These are phyloP conservation scores for Pulveroboletus sp. DNA, from an alignment of 768 basidiomycete genomes.

Conservation along the genomic window DNA sequence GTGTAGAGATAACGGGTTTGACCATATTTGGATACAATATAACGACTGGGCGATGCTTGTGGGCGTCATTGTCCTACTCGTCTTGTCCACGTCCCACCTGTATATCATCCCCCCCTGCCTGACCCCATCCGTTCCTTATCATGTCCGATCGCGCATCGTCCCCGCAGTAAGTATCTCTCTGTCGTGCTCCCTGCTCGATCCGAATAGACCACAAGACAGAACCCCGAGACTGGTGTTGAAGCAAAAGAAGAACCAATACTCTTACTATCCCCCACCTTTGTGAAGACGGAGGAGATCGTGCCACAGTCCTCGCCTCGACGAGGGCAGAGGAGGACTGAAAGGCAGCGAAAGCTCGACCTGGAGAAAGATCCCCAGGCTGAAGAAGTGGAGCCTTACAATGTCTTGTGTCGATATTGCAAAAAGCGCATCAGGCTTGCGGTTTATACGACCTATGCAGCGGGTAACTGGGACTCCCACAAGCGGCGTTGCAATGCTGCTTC, in stretches of 20 bases:
- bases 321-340: slow-evolving; percentile 23
- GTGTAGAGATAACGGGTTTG: slow-evolving; percentile 16
- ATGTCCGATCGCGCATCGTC: slow-evolving; percentile 25
- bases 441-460: slow-evolving; percentile 36
- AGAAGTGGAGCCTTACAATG: slow-evolving; percentile 47
- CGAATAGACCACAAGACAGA: slow-evolving; percentile 16
- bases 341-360: slow-evolving; percentile 49
- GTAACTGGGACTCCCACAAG: slow-evolving; percentile 56
- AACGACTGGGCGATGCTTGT: neutral
- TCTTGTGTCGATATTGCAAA: slow-evolving; percentile 57
- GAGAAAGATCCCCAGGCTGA: slow-evolving; percentile 51
- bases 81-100: slow-evolving; percentile 4
- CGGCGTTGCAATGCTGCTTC: slow-evolving; percentile 42
- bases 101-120: slow-evolving; percentile 10
- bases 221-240: neutral
- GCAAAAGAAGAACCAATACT: slow-evolving; percentile 13
- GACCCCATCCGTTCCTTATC: slow-evolving; percentile 29
- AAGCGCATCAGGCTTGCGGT: slow-evolving; percentile 57
- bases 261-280: slow-evolving; percentile 7
- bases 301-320: slow-evolving; percentile 9
- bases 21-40: slow-evolving; percentile 19
- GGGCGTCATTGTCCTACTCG: slow-evolving; percentile 10
- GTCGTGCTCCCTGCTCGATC: neutral
- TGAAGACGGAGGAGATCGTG: neutral
- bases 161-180: slow-evolving; percentile 14